Conservation (phyloP, 2,329 filamentous ascomycete genomes). For the Arthrobotrys megalospora region DNA sequence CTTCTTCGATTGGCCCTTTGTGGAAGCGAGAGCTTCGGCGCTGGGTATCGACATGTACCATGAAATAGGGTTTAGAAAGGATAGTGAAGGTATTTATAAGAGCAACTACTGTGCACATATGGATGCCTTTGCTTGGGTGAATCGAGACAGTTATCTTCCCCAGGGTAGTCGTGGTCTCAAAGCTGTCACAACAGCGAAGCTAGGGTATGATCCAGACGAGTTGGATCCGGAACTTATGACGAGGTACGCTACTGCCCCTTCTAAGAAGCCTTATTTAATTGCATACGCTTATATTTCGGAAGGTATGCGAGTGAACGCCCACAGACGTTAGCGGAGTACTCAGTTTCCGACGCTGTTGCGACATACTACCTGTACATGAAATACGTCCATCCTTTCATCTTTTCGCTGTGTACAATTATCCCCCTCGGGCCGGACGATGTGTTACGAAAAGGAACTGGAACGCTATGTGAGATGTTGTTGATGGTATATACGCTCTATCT, state of each 20-base stretch:
- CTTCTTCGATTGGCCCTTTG: constrained; percentile 99
- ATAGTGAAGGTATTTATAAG: constrained; percentile 95
- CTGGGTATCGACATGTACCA: constrained; percentile 98
- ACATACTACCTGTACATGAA: constrained; percentile 99
- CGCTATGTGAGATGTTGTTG: constrained; percentile 98
- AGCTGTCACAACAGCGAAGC: constrained; percentile 96
- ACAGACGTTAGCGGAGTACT: constrained; percentile 96
- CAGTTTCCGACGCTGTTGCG: constrained; percentile 97
- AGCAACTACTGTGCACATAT: constrained; percentile 97
- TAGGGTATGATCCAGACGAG: constrained; percentile 98
- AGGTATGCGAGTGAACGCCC: constrained; percentile 86
- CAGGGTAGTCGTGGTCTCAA: constrained; percentile 98
- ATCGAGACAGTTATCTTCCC: constrained; percentile 96
- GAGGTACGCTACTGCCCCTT: constrained; percentile 68
- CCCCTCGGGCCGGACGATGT: constrained; percentile 94
- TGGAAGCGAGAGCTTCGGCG: constrained; percentile 91
- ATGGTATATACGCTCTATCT: constrained; percentile 74
- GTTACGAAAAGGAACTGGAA: constrained; percentile 94
- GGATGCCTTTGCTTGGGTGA: constrained; percentile 99
- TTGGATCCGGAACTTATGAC: constrained; percentile 98
- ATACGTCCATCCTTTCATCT: constrained; percentile 99
- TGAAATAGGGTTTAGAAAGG: constrained; percentile 96
- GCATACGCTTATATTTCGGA: constrained; percentile 13
- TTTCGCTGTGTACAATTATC: constrained; percentile 96
- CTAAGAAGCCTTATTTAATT: background rate